Base-by-base conservation (phyloP, 768 basidiomycete species). In the Podaxis sp. region DNA sequence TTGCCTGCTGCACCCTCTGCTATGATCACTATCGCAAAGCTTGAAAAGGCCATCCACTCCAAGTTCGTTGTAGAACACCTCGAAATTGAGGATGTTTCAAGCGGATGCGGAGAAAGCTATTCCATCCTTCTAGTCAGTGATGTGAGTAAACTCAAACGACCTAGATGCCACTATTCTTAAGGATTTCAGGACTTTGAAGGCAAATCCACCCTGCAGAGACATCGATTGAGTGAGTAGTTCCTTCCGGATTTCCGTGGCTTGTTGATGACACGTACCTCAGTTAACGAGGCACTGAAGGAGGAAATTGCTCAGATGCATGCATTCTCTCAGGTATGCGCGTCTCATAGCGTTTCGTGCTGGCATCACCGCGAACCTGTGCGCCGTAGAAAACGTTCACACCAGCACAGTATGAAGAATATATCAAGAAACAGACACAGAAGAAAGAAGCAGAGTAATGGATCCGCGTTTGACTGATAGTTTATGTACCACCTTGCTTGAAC, bases 221-320 rank as follows among this genome's bases (percentile, higher is more conserved):
- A 94, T 71, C 79, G 86, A 46, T 76, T 84, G 72, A 83, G 92
- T 93, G 69, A 58, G 82, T 75, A 29, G 9, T n/a, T 12, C 29
- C 41, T 7, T 25, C 13, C 17, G 49, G 3, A 13, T 22, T 2
- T 9, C 27, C 36, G 12, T 36, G 52, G 8, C 50, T 53, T 38
- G 55, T 41, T 55, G 17, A 15, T 51, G 13, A 38, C 50, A 9
- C 37, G 27, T 29, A 13, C 13, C 37, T 15, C 60, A 94, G 92
- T 94, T 62, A 93, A 94, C 68, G 87, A 91, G 24, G 69, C 87
- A 8, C 71, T 94, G 68, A 93, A 90, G 75, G 76, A 75, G 2
- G 79, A 93, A 67, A 93, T 94, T 61, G 78, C 88, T 0, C 84
- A 88, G 61, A 87, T 94, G 82, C 92, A 94, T 67, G 92, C 93